These are phyloP conservation scores for Obba rivulosa DNA, from an alignment of 768 basidiomycete species.

Conservation along the genomic window DNA sequence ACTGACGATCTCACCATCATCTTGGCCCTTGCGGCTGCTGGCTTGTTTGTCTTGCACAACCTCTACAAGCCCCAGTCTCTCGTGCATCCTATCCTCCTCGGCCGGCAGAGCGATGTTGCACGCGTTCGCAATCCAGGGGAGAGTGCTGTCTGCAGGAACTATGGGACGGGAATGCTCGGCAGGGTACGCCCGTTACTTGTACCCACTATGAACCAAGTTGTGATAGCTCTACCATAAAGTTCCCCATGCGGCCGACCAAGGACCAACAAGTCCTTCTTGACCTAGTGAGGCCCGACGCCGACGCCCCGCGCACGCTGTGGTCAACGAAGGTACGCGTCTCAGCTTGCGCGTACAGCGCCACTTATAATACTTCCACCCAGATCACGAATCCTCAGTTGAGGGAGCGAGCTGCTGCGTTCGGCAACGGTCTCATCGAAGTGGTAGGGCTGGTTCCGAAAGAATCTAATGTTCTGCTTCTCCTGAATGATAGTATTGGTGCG, in stretches of 20 bases:
- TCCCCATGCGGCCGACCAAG: slow-evolving; percentile 67
- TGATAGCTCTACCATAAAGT: slow-evolving; percentile 35
- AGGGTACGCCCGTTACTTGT: slow-evolving; percentile 45
- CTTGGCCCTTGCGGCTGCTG: slow-evolving; percentile 68
- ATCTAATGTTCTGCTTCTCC: slow-evolving; percentile 66
- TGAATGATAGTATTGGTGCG: slow-evolving; percentile 77
- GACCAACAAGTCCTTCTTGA: slow-evolving; percentile 65
- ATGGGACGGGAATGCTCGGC: slow-evolving; percentile 78
- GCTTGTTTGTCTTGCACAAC: slow-evolving; percentile 71
- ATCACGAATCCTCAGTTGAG: slow-evolving; percentile 70
- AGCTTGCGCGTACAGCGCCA: neutral
- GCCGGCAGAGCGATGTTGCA: slow-evolving; percentile 86
- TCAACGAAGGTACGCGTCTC: slow-evolving; percentile 53
- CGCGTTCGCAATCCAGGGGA: slow-evolving; percentile 75
- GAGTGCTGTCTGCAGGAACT: slow-evolving; percentile 88
- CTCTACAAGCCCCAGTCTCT: slow-evolving; percentile 78
- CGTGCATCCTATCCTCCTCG: slow-evolving; percentile 91
- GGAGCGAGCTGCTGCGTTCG: slow-evolving; percentile 66
- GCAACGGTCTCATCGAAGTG: slow-evolving; percentile 61
- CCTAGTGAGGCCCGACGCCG: slow-evolving; percentile 60
- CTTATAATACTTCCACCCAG: slow-evolving; percentile 30
- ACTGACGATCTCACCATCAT: slow-evolving; percentile 80
- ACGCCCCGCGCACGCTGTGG: slow-evolving; percentile 73
- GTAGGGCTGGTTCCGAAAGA: slow-evolving; percentile 49
- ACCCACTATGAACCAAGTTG: slow-evolving; percentile 1